Evolutionary conservation across 208 protist species (phyloP).

Genomic region (Leishmania martiniquensis): DNA sequence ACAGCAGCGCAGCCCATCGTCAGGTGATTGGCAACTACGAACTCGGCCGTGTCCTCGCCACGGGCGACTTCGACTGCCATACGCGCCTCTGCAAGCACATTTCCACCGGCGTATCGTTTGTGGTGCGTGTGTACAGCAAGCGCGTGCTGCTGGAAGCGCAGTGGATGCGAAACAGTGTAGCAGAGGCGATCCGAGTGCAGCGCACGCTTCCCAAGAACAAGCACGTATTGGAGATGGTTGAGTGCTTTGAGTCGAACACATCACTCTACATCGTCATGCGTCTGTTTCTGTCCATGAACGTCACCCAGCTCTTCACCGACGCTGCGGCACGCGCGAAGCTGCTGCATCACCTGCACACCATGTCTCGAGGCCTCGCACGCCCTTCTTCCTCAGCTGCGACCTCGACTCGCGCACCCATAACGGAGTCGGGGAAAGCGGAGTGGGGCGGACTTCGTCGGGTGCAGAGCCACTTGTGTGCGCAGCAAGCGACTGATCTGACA

Average conservation of each 20-base stretch:
- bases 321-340: constrained; percentile 13
- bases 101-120: constrained; percentile 77
- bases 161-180: constrained; percentile 88
- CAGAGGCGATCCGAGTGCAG: constrained; percentile 81
- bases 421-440: not conserved
- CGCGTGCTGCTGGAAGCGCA: constrained; percentile 62
- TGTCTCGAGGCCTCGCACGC: constrained; percentile 1
- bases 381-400: not conserved
- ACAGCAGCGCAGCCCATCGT: constrained; percentile 1
- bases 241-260: constrained; percentile 85
- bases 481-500: not conserved
- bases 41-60: constrained; percentile 71
- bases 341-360: constrained; percentile 11
- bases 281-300: constrained; percentile 69
- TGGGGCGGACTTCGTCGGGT: not conserved
- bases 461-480: not conserved
- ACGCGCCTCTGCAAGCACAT: constrained; percentile 84
- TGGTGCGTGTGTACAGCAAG: constrained; percentile 87
- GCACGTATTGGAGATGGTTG: constrained; percentile 85
- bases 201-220: constrained; percentile 79
- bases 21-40: constrained; percentile 90
- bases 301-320: constrained; percentile 64
- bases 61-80: constrained; percentile 86
- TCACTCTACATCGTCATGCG: constrained; percentile 91
- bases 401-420: not conserved